Conservation (phyloP, 2,329 filamentous ascomycete genomes). For the Cordyceps farinosa region DNA sequence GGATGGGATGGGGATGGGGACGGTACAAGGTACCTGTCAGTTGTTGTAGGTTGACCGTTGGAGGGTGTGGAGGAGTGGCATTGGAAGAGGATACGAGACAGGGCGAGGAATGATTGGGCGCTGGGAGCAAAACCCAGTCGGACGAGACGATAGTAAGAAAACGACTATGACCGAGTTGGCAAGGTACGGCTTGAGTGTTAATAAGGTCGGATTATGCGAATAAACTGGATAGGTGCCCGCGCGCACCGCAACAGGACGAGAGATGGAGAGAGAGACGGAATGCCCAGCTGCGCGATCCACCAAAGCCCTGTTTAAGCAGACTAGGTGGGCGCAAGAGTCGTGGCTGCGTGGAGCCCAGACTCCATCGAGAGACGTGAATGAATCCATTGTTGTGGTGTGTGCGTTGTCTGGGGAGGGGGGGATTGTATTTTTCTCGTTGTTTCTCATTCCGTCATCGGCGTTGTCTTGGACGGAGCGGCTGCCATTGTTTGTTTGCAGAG, state of each 20-base stretch:
- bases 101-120: background rate
- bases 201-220: background rate
- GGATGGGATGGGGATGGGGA: background rate
- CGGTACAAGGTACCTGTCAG: background rate
- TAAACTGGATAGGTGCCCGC: background rate
- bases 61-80: background rate
- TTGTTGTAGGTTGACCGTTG: background rate
- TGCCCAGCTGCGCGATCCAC: constrained; percentile 3
- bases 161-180: background rate
- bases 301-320: background rate
- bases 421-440: background rate
- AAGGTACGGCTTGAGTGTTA: too few species aligned
- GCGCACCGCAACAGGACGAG: background rate
- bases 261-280: background rate
- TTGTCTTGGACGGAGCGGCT: background rate
- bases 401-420: background rate
- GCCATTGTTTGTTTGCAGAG: background rate
- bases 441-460: background rate
- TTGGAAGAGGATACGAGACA: background rate
- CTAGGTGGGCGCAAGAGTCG: background rate
- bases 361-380: background rate
- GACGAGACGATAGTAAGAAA: background rate
- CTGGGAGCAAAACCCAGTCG: background rate
- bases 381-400: background rate
- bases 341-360: constrained; percentile 3